Base-by-base conservation (phyloP, 768 basidiomycete species). In the Suillus ampliporus region DNA sequence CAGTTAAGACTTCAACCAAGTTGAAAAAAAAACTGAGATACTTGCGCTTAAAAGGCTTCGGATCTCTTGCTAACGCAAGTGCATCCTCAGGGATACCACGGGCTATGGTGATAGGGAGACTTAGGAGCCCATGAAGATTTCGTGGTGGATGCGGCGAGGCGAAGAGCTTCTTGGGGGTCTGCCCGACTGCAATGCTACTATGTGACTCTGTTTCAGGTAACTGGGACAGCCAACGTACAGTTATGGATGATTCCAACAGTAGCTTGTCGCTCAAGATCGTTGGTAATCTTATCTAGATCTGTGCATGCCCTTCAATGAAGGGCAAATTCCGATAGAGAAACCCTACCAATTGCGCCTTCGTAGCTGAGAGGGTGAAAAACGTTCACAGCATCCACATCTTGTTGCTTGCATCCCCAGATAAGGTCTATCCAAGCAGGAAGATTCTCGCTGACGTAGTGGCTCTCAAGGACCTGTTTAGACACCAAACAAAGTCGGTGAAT, bases 201-300 rank as follows among this genome's bases (percentile, higher is more conserved):
- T 51, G 26, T 7, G 2, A 41, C 4, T 26, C 23, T 40, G 14
- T 11, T 52, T 66, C 2, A 69, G 59, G 37, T 13, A 37, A 28
- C 14, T 52, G 19, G 19, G 37, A 31, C 46, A 61, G 23, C 48
- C 15, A n/a, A 71, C 84, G 43, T 67, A 92, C 93, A 98, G 65
- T 97, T 97, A 74, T 97, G 95, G 54, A 97, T 96, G 61, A 96
- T 97, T 2, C 95, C 95, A 21, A 96, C 91, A 8, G 94, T 94
- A 0, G 96, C 95, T 69, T 95, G 94, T 40, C 91, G 85, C 77
- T 98, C 93, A 9, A 94, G 79, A 51, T 94, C 89, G 71, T 97
- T 91, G 6, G 86, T 84, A 60, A 98, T 97, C 4, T 84, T 75
- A 72, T 97, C 96, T 26, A 98, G 77, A 74, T 97, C 95, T 92